Percentiles rank a stretch among this genome's conserved stretches.
These are phyloP conservation scores for Brassica cretica DNA, from an alignment of 345 rosid genomes.

Conservation along the genomic window DNA sequence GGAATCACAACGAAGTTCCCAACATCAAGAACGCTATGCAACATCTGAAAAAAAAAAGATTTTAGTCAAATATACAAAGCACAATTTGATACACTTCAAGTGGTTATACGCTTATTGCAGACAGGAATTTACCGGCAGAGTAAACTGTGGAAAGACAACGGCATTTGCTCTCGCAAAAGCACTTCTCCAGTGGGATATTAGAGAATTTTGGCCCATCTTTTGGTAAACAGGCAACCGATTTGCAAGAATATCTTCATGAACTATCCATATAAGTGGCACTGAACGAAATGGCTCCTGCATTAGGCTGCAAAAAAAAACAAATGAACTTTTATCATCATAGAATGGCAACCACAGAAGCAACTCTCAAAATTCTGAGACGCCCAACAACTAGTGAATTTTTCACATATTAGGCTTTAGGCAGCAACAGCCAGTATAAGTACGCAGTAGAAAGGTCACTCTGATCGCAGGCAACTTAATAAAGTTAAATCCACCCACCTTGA, in stretches of 20 bases:
- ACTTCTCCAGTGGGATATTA: conserved; percentile 71
- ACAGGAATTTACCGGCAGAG: conserved; percentile 66
- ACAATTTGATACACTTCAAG: conserved; percentile 18
- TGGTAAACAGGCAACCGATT: conserved; percentile 67
- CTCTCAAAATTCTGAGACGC: conserved; percentile 10
- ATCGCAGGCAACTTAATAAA: conserved; percentile 18
- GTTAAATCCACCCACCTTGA: conserved; percentile 59
- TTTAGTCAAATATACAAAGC: conserved; percentile 40
- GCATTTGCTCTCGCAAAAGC: conserved; percentile 75
- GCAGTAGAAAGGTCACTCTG: conserved; percentile 15
- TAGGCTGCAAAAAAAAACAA: conserved; percentile 80
- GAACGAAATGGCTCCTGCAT: conserved; percentile 96
- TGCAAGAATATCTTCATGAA: conserved; percentile 88
- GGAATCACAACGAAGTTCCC: conserved; percentile 97
- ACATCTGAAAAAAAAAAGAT: conserved; percentile 64
- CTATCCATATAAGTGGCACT: conserved; percentile 86
- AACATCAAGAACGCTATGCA: conserved; percentile 84
- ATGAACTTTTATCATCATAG: conserved; percentile 57
- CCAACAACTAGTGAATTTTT: conserved; percentile 19
- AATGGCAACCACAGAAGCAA: conserved; percentile 35
- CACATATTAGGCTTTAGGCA: conserved; percentile 16
- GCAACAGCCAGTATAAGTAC: conserved; percentile 10
- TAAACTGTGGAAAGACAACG: conserved; percentile 77
- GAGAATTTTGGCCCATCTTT: conserved; percentile 60
- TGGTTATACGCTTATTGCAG: conserved; percentile 21